Percentiles rank a stretch among this genome's conserved stretches.
Conservation (phyloP, 768 basidiomycete species). For the Pisolithus marmoratus region DNA sequence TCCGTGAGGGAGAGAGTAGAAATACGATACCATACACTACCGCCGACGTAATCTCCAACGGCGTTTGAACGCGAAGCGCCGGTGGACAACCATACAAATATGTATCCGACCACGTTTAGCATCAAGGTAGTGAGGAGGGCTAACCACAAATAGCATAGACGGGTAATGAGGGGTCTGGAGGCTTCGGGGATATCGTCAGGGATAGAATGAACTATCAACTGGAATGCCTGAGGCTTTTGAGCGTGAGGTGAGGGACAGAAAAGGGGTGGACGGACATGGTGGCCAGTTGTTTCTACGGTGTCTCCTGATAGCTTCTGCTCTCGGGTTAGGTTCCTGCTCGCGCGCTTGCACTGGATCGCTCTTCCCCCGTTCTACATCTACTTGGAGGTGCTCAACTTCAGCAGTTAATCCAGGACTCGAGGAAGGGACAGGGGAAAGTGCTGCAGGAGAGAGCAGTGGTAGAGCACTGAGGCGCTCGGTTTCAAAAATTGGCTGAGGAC, state of each 20-base stretch:
- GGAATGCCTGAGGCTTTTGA: conserved; percentile 61
- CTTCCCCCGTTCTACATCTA: conserved; percentile 74
- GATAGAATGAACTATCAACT: conserved; percentile 92
- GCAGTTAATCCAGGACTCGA: no score
- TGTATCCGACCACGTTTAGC: conserved; percentile 87
- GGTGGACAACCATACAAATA: conserved; percentile 70
- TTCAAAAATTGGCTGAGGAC: no score
- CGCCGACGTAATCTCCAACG: conserved; percentile 75
- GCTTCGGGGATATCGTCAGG: conserved; percentile 82
- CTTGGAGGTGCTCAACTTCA: no score
- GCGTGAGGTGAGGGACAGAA: conserved; percentile 12
- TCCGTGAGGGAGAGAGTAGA: conserved; percentile 14
- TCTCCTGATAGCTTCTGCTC: conserved; percentile 60
- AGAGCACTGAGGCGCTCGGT: no score
- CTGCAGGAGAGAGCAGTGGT: no score
- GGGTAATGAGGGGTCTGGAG: conserved; percentile 72
- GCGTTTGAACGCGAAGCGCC: no score
- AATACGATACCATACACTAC: conserved; percentile 62
- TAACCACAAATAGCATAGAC: conserved; percentile 92
- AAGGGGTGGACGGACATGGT: conserved; percentile 51
- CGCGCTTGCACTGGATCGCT: conserved; percentile 74
- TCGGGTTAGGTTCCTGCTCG: conserved; percentile 67
- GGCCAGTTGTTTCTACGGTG: conserved; percentile 95
- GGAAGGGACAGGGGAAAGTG: no score
- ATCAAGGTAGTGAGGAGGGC: conserved; percentile 76